These are phyloP conservation scores for Cystoisospora suis DNA, from an alignment of 169 alveolate species.

Conservation along the genomic window DNA sequence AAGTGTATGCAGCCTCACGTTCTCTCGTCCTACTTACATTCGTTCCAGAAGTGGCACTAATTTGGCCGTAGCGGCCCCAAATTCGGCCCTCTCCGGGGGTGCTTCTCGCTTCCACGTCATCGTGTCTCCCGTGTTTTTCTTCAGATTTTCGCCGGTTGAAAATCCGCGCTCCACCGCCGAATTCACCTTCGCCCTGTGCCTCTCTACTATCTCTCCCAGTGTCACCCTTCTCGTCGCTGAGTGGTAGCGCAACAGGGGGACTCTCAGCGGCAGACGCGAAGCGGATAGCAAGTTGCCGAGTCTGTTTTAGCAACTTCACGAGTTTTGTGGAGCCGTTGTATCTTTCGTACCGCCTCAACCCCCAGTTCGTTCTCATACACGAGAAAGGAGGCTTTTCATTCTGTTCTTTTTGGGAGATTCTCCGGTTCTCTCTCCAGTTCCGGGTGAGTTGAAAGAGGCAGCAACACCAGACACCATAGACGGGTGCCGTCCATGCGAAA, in stretches of 20 bases:
- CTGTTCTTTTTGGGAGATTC: conserved; percentile 36
- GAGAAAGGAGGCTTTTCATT: conserved; percentile 54
- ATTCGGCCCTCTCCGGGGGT: neutral
- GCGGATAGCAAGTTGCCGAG: neutral
- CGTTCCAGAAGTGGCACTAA: too few relatives aligned
- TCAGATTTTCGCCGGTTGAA: conserved; percentile 60
- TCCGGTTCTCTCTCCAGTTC: conserved; percentile 46
- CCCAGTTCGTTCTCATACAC: conserved; percentile 50
- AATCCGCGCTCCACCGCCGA: conserved; percentile 15
- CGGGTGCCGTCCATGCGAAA: too few relatives aligned
- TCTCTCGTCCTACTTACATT: too few relatives aligned
- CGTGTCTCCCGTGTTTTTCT: neutral
- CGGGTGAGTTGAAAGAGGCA: conserved; percentile 18
- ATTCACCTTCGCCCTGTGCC: neutral
- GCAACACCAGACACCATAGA: too few relatives aligned
- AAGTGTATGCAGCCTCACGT: too few relatives aligned
- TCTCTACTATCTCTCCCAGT: conserved; percentile 22
- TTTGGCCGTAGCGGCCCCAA: too few relatives aligned
- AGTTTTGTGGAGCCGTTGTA: conserved; percentile 55
- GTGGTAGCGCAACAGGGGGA: neutral
- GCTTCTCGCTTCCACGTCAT: neutral
- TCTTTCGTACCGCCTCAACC: conserved; percentile 52
- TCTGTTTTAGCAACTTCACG: conserved; percentile 53
- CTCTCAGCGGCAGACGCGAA: neutral
- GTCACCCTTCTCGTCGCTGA: neutral